Evolutionary conservation across 2,329 filamentous ascomycete genomes (phyloP).

Genomic region (Rugonectria rugulosa): DNA sequence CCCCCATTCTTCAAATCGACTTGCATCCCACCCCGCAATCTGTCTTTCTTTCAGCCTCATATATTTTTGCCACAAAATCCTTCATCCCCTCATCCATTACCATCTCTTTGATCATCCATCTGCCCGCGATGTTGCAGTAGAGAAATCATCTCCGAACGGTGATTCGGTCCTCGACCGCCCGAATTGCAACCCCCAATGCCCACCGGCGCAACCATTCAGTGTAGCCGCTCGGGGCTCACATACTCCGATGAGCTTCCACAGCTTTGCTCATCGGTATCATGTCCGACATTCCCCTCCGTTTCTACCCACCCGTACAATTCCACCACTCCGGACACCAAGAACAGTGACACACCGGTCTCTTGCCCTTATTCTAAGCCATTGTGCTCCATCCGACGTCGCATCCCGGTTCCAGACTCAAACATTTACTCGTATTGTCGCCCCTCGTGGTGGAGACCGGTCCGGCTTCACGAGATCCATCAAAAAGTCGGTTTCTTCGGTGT

Average conservation of each 20-base stretch:
- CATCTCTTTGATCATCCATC: too few relatives aligned
- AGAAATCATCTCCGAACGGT: neutral
- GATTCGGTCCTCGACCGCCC: conserved; percentile 14
- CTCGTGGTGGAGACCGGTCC: conserved; percentile 18
- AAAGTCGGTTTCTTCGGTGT: conserved; percentile 12
- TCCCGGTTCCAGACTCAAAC: neutral
- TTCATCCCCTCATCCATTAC: too few relatives aligned
- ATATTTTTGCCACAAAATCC: too few relatives aligned
- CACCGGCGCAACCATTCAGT: neutral
- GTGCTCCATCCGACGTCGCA: neutral
- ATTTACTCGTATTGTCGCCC: conserved; percentile 6
- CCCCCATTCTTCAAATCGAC: too few relatives aligned
- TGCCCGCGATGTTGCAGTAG: too few relatives aligned
- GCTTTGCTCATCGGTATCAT: neutral
- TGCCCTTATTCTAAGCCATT: too few relatives aligned
- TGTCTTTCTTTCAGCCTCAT: too few relatives aligned
- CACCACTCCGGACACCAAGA: neutral
- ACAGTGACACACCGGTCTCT: neutral
- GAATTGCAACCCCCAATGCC: conserved; percentile 11
- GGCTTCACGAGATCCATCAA: conserved; percentile 19
- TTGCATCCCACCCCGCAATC: too few relatives aligned
- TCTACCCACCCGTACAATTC: neutral
- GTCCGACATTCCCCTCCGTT: neutral
- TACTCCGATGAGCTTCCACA: neutral
- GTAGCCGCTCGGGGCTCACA: neutral